These are phyloP conservation scores for Euphorbia celastroides DNA, from an alignment of 441 rosid genomes.

Conservation along the genomic window DNA sequence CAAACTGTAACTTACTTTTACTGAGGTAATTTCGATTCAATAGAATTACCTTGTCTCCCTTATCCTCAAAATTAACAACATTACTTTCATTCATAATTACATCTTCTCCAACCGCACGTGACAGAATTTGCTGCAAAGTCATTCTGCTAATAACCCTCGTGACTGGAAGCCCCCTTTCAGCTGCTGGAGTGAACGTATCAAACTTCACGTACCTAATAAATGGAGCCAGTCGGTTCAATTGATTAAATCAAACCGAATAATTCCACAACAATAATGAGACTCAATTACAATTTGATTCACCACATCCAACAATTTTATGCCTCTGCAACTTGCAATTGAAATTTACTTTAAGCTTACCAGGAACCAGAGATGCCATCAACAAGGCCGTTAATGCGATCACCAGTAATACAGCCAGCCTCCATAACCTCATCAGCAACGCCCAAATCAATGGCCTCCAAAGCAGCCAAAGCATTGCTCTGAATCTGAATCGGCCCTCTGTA, in stretches of 20 bases:
- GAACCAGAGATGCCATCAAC: slow-evolving; percentile 87
- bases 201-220: slow-evolving; percentile 88
- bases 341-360: too few relatives aligned
- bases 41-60: slow-evolving; percentile 68
- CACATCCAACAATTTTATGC: too few relatives aligned
- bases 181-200: slow-evolving; percentile 95
- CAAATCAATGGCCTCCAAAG: slow-evolving; percentile 81
- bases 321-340: too few relatives aligned
- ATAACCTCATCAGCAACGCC: slow-evolving; percentile 75
- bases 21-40: slow-evolving; percentile 8
- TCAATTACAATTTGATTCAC: too few relatives aligned
- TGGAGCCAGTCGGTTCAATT: too few relatives aligned
- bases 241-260: too few relatives aligned
- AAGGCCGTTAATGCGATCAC: slow-evolving; percentile 87
- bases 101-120: slow-evolving; percentile 76
- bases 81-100: slow-evolving; percentile 67
- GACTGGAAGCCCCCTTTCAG: slow-evolving; percentile 78
- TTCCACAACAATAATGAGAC: too few relatives aligned
- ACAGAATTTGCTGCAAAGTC: slow-evolving; percentile 81
- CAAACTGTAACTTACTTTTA: neutral
- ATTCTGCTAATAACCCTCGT: slow-evolving; percentile 87
- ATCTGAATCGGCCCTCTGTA: slow-evolving; percentile 91
- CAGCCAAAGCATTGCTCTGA: slow-evolving; percentile 92
- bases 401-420: slow-evolving; percentile 82
- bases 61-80: slow-evolving; percentile 74